Base-by-base conservation (phyloP, 1,139 yeast species). In the Suhomyces yuchorum region DNA sequence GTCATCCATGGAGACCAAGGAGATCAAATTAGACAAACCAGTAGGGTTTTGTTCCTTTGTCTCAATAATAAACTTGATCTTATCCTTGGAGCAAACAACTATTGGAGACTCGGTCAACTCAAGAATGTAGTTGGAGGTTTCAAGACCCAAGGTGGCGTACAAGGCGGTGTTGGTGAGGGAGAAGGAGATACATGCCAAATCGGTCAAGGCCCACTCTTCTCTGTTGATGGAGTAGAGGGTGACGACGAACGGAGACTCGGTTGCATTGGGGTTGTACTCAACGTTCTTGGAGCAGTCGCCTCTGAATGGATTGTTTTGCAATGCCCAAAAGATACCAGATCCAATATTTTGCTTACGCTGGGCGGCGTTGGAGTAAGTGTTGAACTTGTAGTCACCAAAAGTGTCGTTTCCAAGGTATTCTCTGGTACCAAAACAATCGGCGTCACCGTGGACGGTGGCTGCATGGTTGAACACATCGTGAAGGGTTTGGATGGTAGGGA, bases 91-190 rank as follows among this genome's bases (percentile, higher is more conserved):
- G 46, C 73, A 71, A 37, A 78, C 70, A n/a, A 82, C 65, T 4
- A 83, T 75, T 3, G 87, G 87, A 8, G 81, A 63, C 54, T 81
- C 79, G 4, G 86, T 80, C 49, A 81, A 60, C 46, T 74, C 73
- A 64, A 84, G 67, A 52, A 84, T 84, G 60, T 81, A 81, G 54
- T 73, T 73, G 2, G 87, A 76, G 6, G 89, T 74, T 28, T 73
- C 76, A 1, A 82, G 77, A 1, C 89, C 89, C 57, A 84, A 67
- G 3, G 88, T 82, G 54, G 84, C 85, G 61, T 84, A 84, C 46
- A 84, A 65, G 2, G 87, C 79, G n/a, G 87, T 84, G 52, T 75
- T 74, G 35, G 82, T 67, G 49, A 84, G 60, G 19, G 78, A 68
- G 59, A 75, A 80, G 12, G 77, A 65, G 39, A 75, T 72, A 55